Conservation (phyloP, 495 filamentous ascomycete species). For the Monascus purpureus region DNA sequence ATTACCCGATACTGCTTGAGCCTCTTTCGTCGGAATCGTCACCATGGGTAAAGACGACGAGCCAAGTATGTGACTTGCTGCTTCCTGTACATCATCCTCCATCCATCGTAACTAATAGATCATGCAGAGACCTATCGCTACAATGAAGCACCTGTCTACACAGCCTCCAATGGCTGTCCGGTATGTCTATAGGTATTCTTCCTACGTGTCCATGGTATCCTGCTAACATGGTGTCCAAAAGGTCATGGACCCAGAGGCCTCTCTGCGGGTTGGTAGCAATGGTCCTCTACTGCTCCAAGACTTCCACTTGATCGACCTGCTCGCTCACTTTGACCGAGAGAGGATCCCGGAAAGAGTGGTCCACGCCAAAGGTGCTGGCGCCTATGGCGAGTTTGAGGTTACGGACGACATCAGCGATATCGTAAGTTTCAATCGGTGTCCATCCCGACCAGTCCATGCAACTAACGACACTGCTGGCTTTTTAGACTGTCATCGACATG, state of each 20-base stretch:
- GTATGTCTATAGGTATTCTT: conserved; percentile 5
- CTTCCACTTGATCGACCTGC: conserved; percentile 48
- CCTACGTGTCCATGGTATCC: no score
- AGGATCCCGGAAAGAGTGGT: conserved; percentile 61
- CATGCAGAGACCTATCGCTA: conserved; percentile 39
- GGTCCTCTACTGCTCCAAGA: conserved; percentile 49
- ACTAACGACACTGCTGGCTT: background rate
- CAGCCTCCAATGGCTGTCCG: conserved; percentile 46
- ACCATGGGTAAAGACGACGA: conserved; percentile 25
- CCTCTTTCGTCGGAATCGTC: background rate
- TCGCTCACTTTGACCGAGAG: conserved; percentile 58
- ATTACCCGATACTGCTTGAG: background rate
- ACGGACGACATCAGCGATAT: conserved; percentile 50
- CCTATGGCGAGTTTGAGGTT: conserved; percentile 62
- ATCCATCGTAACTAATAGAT: no score
- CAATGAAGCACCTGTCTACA: conserved; percentile 44
- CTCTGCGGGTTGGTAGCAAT: conserved; percentile 47
- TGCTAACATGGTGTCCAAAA: no score
- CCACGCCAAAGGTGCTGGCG: conserved; percentile 69
- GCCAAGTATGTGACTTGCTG: conserved; percentile 9
- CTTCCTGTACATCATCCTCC: no score
- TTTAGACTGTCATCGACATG: conserved; percentile 33
- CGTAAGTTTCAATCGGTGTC: conserved; percentile 4
- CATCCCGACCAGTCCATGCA: background rate
- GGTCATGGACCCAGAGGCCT: conserved; percentile 43